Base-by-base conservation (phyloP, 352 stramenopile genomes). In the Pythium aphanidermatum region DNA sequence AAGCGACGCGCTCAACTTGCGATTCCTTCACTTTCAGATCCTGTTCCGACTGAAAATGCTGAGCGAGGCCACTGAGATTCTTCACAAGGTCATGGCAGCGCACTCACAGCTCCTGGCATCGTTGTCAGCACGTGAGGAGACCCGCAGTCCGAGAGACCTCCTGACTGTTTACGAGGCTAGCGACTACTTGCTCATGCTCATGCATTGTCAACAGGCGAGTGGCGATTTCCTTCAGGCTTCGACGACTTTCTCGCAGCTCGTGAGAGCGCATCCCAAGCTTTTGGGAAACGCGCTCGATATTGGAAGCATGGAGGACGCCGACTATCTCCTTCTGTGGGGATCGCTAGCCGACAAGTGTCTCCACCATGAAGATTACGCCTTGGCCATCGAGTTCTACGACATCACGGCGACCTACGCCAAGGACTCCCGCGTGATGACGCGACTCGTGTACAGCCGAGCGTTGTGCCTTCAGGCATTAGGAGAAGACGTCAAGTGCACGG, bases 1-100 rank as follows among this genome's bases (percentile, higher is more conserved):
- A 27, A 73, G 70, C 45, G 69, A 84, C 28, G 69, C 65, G 2
- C 23, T 63, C 2, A 81, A 74, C 33, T 38, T 88, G 23, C 40
- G 70, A 17, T 84, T 86, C 36, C 44, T 88, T 17, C 66, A 74
- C 26, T 84, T 88, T 31, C 76, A 88, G 64, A 67, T 82, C 2
- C 46, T 84, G 1, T 63, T 67, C 20, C 61, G 76, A 1, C 41
- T 82, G 2, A 69, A 68, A 14, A 73, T 74, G 20, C 74, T 70
- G 37, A 45, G 63, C 5, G 73, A 86, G 13, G 76, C 66, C 2
- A 65, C 74, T 16, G 68, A 81, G 4, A 73, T 66, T 44, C 63
- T 88, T 23, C 54, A 55, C 17, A 67, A 57, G 16, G 55, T 86
- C 26, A 41, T 85, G 14, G 27, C 31, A n/a, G n/a, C n/a, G n/a